Conservation (phyloP, 768 basidiomycete genomes). For the Asterophora lycoperdoides region DNA sequence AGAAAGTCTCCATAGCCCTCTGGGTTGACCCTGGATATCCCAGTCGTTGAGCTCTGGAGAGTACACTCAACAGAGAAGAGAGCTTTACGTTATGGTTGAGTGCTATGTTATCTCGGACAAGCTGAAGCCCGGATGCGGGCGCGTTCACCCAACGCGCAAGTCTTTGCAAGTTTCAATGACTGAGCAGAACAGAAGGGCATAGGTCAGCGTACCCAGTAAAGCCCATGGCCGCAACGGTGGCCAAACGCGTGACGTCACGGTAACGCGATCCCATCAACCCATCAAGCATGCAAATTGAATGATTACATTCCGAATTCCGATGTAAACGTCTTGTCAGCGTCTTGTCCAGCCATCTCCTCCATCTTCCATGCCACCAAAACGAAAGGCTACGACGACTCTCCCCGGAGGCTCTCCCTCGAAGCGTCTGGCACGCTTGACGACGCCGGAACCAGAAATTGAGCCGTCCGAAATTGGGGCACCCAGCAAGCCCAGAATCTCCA, state of each 20-base stretch:
- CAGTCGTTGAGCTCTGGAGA: constrained; percentile 13
- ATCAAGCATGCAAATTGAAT: too few species aligned
- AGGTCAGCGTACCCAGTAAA: constrained; percentile 50
- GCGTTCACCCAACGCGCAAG: constrained; percentile 82
- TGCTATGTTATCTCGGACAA: constrained; percentile 64
- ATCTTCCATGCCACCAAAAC: constrained; percentile 38
- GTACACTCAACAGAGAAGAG: constrained; percentile 13
- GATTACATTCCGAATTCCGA: neutral
- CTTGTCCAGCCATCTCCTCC: constrained; percentile 8
- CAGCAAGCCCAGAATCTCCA: neutral
- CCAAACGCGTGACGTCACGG: constrained; percentile 15
- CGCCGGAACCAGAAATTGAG: neutral
- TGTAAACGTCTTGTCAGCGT: neutral
- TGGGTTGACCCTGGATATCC: constrained; percentile 49
- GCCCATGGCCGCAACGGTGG: constrained; percentile 38
- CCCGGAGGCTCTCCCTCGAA: constrained; percentile 26
- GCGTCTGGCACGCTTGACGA: constrained; percentile 27
- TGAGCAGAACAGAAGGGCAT: constrained; percentile 1
- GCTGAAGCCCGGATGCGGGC: constrained; percentile 64
- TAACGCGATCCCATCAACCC: constrained; percentile 13
- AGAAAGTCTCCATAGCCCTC: constrained; percentile 65
- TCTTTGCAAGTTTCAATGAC: constrained; percentile 31
- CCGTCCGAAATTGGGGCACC: neutral
- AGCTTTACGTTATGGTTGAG: constrained; percentile 60
- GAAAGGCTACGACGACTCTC: constrained; percentile 32